phyloP scores from a whole-genome alignment of 257 asterid species.

The Verbascum thapsus region DNA sequence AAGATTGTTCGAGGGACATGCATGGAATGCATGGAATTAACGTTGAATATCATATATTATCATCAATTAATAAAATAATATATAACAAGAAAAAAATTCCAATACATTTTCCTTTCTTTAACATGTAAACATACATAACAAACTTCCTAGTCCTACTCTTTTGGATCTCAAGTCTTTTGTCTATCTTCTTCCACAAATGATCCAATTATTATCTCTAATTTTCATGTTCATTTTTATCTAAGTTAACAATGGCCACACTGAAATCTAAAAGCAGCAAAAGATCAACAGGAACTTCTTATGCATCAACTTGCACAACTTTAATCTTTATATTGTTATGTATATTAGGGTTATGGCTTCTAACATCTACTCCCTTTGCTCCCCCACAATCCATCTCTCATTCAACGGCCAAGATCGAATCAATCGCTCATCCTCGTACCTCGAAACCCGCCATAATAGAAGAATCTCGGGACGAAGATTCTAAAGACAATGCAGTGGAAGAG shows the following conservation, averaged over 20 bases:
- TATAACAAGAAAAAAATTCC: too few relatives aligned
- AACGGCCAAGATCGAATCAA: conserved; percentile 21
- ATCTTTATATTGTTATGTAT: conserved; percentile 58
- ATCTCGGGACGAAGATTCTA: neutral
- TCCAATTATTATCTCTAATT: conserved; percentile 16
- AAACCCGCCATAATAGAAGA: conserved; percentile 25
- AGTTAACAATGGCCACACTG: conserved; percentile 39
- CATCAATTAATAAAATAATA: too few relatives aligned
- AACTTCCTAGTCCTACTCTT: conserved; percentile 68
- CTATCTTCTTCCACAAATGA: conserved; percentile 28
- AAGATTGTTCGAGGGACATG: too few relatives aligned
- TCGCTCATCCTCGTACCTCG: conserved; percentile 26
- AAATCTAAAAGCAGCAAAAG: conserved; percentile 54
- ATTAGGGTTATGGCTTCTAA: conserved; percentile 61
- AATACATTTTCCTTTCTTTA: too few relatives aligned
- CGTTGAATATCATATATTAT: neutral
- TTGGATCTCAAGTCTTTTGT: conserved; percentile 56
- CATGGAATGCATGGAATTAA: too few relatives aligned
- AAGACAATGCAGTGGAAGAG: too few relatives aligned
- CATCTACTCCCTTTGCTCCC: conserved; percentile 50
- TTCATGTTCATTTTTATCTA: too few relatives aligned
- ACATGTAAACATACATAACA: conserved; percentile 28
- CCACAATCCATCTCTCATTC: conserved; percentile 38
- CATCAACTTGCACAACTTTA: conserved; percentile 56
- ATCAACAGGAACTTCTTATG: conserved; percentile 46